Base-by-base conservation (phyloP, 2,329 filamentous ascomycete species). In the Juglanconis sp. region DNA sequence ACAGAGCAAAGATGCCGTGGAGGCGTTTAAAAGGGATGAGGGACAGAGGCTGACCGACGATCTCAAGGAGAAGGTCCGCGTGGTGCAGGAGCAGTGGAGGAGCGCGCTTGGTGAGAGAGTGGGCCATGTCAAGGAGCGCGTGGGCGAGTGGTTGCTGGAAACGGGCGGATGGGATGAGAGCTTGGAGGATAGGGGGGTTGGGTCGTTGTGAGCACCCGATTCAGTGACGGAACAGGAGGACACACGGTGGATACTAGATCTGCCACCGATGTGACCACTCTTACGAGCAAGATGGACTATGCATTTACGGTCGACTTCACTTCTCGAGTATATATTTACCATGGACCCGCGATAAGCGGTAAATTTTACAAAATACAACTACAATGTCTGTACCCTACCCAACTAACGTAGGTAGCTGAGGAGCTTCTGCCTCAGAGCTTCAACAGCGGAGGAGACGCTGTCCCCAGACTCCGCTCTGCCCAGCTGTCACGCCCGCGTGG, bases 81-180 rank as follows among this genome's bases (percentile, higher is more conserved):
- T 93, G 64, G 91, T 98, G 38, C 92, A 96, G 74, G 89, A 92
- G 57, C 92, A 96, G 75, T 98, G 95, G 94, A 81, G 83, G 40
- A 90, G 92, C 68, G 92, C 91, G 5, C 79, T 98, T n/a, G 94
- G 93, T 1, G 87, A 87, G 64, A 85, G 87, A 58, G 81, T 98
- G 67, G 84, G 84, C 63, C 82, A 80, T 15, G 87, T 93, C 64
- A 94, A 91, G 74, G 85, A 87, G 70, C 80, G 89, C 56, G 88
- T 96, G 0, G 87, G 87, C 57, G 82, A 81, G 35, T 93, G 87
- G 77, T 79, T 97, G 66, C 75, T 91, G 64, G 83, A 85, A 69
- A 87, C 86, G 63, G 92, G 90, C n/a, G 94, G 92, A 1, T 96
- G 93, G 91, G 92, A 96, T 66, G 92, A 96, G 74, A 79, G 84